Base-by-base conservation (phyloP, 495 filamentous ascomycete genomes). In the Apodospora peruviana region DNA sequence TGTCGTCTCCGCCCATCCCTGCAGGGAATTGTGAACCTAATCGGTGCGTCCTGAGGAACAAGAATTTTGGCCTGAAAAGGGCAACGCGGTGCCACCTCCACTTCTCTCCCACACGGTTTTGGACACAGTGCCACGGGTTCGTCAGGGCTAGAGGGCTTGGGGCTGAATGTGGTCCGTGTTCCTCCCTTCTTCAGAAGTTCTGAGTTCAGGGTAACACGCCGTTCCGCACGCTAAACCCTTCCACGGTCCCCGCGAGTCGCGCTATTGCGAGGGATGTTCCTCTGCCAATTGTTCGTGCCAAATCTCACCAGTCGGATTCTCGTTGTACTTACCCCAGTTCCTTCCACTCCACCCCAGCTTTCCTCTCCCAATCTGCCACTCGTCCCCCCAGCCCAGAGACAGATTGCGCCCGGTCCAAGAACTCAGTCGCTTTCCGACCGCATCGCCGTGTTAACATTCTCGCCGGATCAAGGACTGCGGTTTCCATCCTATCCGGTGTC, bases 351-450 rank as follows among this genome's bases (percentile, higher is more conserved):
- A 7, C 27, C 27, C 27, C 7, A 7, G 7, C 27, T 7, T 14
- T 17, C 18, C 36, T 17, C 37, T 58, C 60, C 52, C 62, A 59
- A 58, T 56, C 58, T 56, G 45, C 53, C 58, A 44, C 50, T 47
- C 53, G 51, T 43, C 55, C 18, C 39, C 20, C 8, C 20, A 4
- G 8, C 7, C 18, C 19, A 9, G 10, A 41, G 39, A 50, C 48
- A 50, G 54, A 53, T 63, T 56, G 57, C 58, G 57, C 53, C 52
- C 22, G 43, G 39, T 25, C 48, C 40, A 53, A 24, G 40, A 51
- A 50, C 23, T 39, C 35, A 11, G 18, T 22, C 43, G 38, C 48
- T 44, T 45, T 24, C 18, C 10, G 39, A 22, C 18, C 57, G 50
- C 52, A 62, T 59, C 52, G 39, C 50, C 17, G 46, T 18, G 29